Conservation (phyloP, 176 grass and related monocot genomes). For the Carex parvula region DNA sequence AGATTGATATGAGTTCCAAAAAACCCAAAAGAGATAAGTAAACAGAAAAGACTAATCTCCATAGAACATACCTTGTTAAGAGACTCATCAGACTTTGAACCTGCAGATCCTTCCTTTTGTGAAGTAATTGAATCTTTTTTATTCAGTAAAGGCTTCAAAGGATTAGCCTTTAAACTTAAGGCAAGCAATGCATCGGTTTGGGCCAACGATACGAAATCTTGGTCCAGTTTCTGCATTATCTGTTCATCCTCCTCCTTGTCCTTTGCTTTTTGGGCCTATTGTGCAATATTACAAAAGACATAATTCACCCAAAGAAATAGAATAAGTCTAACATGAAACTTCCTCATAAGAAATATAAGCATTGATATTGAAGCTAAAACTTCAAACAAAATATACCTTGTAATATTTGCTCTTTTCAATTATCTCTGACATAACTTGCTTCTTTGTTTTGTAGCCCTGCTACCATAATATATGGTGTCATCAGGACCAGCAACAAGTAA, state of each 20-base stretch:
- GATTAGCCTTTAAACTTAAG: constrained; percentile 48
- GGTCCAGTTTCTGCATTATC: constrained; percentile 75
- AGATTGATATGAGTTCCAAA: background rate
- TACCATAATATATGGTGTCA: constrained; percentile 16
- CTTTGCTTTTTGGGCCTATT: constrained; percentile 87
- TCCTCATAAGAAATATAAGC: constrained; percentile 9
- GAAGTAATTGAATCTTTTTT: constrained; percentile 33
- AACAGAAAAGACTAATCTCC: background rate
- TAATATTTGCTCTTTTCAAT: constrained; percentile 98
- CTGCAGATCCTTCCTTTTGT: constrained; percentile 31
- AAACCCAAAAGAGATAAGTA: background rate
- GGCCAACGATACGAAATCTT: constrained; percentile 64
- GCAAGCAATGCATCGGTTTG: constrained; percentile 53
- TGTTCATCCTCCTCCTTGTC: constrained; percentile 77
- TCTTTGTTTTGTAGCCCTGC: constrained; percentile 82
- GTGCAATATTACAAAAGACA: constrained; percentile 7
- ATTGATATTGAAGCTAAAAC: background rate
- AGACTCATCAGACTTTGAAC: constrained; percentile 39
- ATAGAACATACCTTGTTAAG: constrained; percentile 41
- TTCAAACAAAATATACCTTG: constrained; percentile 44
- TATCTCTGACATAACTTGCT: constrained; percentile 96
- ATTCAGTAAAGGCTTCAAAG: constrained; percentile 39
- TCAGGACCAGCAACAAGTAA: background rate
- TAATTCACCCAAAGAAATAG: constrained; percentile 3
- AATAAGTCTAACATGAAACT: constrained; percentile 11